Evolutionary conservation across 768 basidiomycete genomes (phyloP).

Genomic region (Polyporus arcularius): DNA sequence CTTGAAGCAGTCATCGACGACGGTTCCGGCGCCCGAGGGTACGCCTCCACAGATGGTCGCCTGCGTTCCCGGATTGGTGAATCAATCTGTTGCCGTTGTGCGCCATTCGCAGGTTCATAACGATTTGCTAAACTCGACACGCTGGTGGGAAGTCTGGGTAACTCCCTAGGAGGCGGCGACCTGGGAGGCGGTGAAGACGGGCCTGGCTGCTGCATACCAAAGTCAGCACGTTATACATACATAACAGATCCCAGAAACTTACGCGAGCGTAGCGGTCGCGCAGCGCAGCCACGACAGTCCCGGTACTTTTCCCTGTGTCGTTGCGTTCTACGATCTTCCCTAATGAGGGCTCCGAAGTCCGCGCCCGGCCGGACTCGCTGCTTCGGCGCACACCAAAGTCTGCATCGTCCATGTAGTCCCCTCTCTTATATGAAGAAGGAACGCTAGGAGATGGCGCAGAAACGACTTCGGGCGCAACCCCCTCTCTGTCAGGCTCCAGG

Average conservation of each 20-base stretch:
- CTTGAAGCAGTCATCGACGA: background rate
- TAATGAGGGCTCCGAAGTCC: conserved; percentile 9
- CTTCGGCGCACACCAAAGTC: conserved; percentile 31
- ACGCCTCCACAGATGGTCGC: conserved; percentile 16
- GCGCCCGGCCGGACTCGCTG: conserved; percentile 26
- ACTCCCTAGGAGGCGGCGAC: conserved; percentile 47
- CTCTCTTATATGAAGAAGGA: conserved; percentile 6
- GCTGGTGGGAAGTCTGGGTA: conserved; percentile 63
- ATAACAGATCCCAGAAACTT: conserved; percentile 22
- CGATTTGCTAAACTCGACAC: conserved; percentile 65
- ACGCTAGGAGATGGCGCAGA: background rate
- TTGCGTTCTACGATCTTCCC: conserved; percentile 43
- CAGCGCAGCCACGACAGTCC: conserved; percentile 70
- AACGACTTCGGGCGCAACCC: background rate
- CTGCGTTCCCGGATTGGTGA: conserved; percentile 36
- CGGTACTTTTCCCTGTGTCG: conserved; percentile 54
- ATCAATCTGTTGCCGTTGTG: conserved; percentile 38
- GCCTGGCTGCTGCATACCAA: conserved; percentile 41
- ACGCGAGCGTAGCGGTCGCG: conserved; percentile 63
- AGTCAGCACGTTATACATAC: background rate
- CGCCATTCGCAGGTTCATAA: conserved; percentile 52
- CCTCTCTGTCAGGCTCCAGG: background rate
- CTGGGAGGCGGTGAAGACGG: conserved; percentile 44
- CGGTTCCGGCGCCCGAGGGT: conserved; percentile 13
- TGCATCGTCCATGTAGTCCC: conserved; percentile 24